phyloP scores from a whole-genome alignment of 164 flowering plant species.

The Berberis vulgaris region DNA sequence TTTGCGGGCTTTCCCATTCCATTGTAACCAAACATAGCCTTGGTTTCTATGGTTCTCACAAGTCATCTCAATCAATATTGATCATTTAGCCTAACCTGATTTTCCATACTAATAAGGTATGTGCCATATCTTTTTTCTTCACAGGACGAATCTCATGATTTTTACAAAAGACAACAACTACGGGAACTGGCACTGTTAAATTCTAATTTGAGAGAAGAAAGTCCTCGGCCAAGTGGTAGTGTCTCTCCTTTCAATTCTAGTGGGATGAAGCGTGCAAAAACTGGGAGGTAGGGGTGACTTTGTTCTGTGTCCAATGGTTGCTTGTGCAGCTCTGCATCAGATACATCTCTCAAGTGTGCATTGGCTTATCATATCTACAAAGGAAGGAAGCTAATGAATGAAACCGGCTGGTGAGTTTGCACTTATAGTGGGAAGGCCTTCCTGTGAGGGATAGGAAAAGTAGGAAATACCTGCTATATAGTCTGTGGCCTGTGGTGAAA shows the following conservation, averaged over 20 bases:
- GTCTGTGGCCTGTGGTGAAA: constrained; percentile 14
- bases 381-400: constrained; percentile 20
- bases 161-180: constrained; percentile 83
- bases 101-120: not conserved
- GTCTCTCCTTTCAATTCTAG: constrained; percentile 88
- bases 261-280: constrained; percentile 94
- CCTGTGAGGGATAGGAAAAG: constrained; percentile 9
- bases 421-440: constrained; percentile 18
- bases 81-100: not conserved
- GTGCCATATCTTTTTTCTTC: not conserved
- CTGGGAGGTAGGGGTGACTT: constrained; percentile 43
- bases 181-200: constrained; percentile 84
- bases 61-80: too few species aligned
- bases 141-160: constrained; percentile 96
- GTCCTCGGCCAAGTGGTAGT: constrained; percentile 93
- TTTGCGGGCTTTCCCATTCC: too few species aligned
- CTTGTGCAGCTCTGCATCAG: constrained; percentile 5
- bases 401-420: constrained; percentile 33
- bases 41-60: too few species aligned
- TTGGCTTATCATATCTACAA: constrained; percentile 16
- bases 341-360: constrained; percentile 8
- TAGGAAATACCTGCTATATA: constrained; percentile 13
- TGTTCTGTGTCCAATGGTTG: constrained; percentile 3
- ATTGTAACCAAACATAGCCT: too few species aligned
- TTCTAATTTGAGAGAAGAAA: constrained; percentile 88